Conservation (phyloP, 208 protist species). For the Leishmania mexicana region DNA sequence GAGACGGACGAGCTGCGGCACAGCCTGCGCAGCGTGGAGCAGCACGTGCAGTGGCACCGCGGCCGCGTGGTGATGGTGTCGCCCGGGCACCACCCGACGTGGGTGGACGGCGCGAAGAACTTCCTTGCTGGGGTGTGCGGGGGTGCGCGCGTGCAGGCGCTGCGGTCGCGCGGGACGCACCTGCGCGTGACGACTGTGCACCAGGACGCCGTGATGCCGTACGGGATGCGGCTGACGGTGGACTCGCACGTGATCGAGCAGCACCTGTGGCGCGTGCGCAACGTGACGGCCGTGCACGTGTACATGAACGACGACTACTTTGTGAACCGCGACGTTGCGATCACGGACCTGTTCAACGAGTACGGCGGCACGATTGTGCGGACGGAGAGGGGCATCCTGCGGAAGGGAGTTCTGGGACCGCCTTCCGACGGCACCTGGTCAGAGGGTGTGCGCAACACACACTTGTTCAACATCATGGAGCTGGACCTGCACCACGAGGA, state of each 20-base stretch:
- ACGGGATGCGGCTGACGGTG: slow-evolving; percentile 54
- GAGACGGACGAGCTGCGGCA: slow-evolving; percentile 93
- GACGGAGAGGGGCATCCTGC: slow-evolving; percentile 24
- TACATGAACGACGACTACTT: slow-evolving; percentile 85
- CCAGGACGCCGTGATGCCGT: slow-evolving; percentile 67
- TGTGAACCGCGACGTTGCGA: slow-evolving; percentile 54
- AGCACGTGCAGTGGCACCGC: slow-evolving; percentile 92
- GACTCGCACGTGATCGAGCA: slow-evolving; percentile 62
- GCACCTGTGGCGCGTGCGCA: slow-evolving; percentile 60
- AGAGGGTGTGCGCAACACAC: neutral
- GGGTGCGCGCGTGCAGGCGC: slow-evolving; percentile 20
- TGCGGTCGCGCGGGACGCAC: slow-evolving; percentile 37
- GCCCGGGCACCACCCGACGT: slow-evolving; percentile 93
- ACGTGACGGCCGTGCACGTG: slow-evolving; percentile 56
- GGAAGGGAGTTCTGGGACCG: slow-evolving; percentile 89
- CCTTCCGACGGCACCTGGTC: slow-evolving; percentile 21
- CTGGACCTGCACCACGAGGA: slow-evolving; percentile 42
- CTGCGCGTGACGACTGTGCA: slow-evolving; percentile 64
- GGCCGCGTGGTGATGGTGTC: slow-evolving; percentile 95
- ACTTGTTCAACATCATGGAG: slow-evolving; percentile 43
- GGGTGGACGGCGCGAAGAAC: slow-evolving; percentile 78
- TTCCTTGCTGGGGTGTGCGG: slow-evolving; percentile 49
- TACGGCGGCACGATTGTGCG: slow-evolving; percentile 64
- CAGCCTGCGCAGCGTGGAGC: slow-evolving; percentile 94
- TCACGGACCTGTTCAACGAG: slow-evolving; percentile 64